A percentile compares a stretch with the other conserved stretches of the same genome.
phyloP scores from a whole-genome alignment of 768 basidiomycete species.

The Lactarius quietus region DNA sequence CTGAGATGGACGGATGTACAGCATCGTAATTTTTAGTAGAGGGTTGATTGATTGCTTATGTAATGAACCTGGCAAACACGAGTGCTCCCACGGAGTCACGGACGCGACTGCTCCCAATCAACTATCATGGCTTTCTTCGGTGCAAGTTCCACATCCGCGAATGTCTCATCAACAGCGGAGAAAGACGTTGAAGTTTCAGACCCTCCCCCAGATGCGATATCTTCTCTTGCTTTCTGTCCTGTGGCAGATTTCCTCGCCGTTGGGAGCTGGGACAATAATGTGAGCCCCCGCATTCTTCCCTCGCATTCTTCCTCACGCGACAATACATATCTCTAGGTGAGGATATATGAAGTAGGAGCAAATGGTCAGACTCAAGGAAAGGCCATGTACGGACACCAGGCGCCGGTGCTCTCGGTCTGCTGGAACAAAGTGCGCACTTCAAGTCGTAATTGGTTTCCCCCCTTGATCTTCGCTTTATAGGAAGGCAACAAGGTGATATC shows the following conservation, averaged over 20 bases:
- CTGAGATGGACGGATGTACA: too few species aligned
- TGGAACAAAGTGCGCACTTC: conserved; percentile 74
- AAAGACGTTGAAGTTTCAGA: conserved; percentile 81
- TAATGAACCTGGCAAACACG: conserved; percentile 25
- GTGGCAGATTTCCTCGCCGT: conserved; percentile 89
- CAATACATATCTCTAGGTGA: conserved; percentile 50
- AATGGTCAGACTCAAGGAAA: conserved; percentile 82
- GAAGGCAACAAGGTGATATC: conserved; percentile 90
- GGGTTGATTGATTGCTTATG: conserved; percentile 18
- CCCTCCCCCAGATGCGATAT: conserved; percentile 84
- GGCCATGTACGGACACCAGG: conserved; percentile 88
- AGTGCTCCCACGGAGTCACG: neutral
- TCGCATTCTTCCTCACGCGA: conserved; percentile 10
- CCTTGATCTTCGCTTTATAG: conserved; percentile 39
- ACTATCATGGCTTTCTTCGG: conserved; percentile 44
- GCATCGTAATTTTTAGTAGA: too few species aligned
- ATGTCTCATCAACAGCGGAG: conserved; percentile 43
- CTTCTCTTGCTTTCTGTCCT: conserved; percentile 77
- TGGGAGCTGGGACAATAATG: conserved; percentile 92
- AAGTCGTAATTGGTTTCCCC: conserved; percentile 4
- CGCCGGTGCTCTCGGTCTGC: conserved; percentile 80
- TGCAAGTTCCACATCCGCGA: conserved; percentile 33
- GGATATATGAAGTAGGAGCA: conserved; percentile 85
- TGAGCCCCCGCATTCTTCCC: conserved; percentile 30
- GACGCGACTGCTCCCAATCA: neutral